Percentiles rank a stretch among this genome's conserved stretches.
These are phyloP conservation scores for Verticillium nubilum DNA, from an alignment of 2,329 filamentous ascomycete species.

Conservation along the genomic window DNA sequence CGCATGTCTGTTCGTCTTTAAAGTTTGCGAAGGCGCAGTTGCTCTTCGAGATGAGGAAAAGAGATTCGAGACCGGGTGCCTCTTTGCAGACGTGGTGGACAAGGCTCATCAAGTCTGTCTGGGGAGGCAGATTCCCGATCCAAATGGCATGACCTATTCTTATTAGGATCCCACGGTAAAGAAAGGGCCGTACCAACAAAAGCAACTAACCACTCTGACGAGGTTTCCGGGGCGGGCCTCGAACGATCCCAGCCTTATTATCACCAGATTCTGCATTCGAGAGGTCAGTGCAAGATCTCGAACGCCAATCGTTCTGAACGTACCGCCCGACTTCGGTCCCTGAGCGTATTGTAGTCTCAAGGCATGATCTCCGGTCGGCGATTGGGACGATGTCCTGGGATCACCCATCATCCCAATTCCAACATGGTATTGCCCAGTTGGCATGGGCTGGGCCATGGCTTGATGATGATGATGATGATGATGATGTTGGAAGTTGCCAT, in stretches of 20 bases:
- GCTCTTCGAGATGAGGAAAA: slow-evolving; percentile 94
- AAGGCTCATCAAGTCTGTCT: slow-evolving; percentile 74
- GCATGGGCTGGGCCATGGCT: slow-evolving; percentile 24
- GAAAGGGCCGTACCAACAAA: no score
- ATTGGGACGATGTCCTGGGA: slow-evolving; percentile 15
- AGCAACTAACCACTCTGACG: slow-evolving; percentile 51
- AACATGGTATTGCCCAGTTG: slow-evolving; percentile 28
- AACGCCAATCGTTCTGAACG: background rate
- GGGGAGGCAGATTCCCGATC: slow-evolving; percentile 89
- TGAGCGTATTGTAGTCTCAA: background rate
- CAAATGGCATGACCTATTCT: slow-evolving; percentile 90
- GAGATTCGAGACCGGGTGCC: slow-evolving; percentile 72
- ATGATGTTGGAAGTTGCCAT: background rate
- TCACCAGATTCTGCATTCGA: slow-evolving; percentile 8
- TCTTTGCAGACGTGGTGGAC: slow-evolving; percentile 86
- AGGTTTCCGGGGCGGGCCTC: slow-evolving; percentile 51
- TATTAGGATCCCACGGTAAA: no score
- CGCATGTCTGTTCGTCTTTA: slow-evolving; percentile 70
- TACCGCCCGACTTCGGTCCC: background rate
- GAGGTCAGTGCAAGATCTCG: background rate
- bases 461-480: slow-evolving; percentile 7
- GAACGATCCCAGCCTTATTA: slow-evolving; percentile 35
- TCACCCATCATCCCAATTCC: slow-evolving; percentile 18
- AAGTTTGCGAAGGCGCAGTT: slow-evolving; percentile 98
- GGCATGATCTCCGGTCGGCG: slow-evolving; percentile 11